Base-by-base conservation (phyloP, 192 early-diverging fungal species). In the Podila epicladia region DNA sequence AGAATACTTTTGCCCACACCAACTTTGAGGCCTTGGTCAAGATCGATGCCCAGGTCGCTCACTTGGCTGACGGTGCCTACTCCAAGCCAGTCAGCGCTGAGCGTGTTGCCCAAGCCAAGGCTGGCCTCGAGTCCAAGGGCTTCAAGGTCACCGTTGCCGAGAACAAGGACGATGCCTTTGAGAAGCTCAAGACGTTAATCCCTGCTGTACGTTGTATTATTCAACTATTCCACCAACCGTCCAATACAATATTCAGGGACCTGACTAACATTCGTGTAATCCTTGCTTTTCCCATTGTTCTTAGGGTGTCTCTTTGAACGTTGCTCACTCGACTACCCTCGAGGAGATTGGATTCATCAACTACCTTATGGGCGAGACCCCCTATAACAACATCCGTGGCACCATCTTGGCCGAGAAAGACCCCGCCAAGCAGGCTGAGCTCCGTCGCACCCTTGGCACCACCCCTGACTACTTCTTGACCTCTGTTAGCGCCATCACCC, bases 291-390 rank as follows among this genome's bases (percentile, higher is more conserved):
- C 49, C n/a, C 12, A 64, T 48, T 57, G 29, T 22, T 11, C n/a
- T 31, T 80, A 80, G 77, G 83, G 83, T 35, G 69, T 32, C 9
- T 77, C 73, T 35, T 13, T 85, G 31, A 83, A 78, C 69, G 48
- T 73, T 51, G 83, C 67, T 55, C 82, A 85, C 80, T 67, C 62
- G 63, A 85, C 83, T 4, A 85, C 83, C 29, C 71, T 85, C 31
- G 83, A 83, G 55, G 80, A 85, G 82, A 72, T 85, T 51, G 83
- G 82, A 53, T 85, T 85, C 59, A 72, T 85, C 51, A 64, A 75
- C 64, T 83, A 83, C 67, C 50, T 84, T 1, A 84, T 82, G 55
- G 74, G 75, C 5, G 82, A 82, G 55, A 71, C 82, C 41, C 67
- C 72, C 33, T 78, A 73, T 26, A 41, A 83, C 69, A 78, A 85